Evolutionary conservation across 257 asterid species (phyloP), one percentile per base, ranked within the genome.

Genomic region (Penstemon barbatus): DNA sequence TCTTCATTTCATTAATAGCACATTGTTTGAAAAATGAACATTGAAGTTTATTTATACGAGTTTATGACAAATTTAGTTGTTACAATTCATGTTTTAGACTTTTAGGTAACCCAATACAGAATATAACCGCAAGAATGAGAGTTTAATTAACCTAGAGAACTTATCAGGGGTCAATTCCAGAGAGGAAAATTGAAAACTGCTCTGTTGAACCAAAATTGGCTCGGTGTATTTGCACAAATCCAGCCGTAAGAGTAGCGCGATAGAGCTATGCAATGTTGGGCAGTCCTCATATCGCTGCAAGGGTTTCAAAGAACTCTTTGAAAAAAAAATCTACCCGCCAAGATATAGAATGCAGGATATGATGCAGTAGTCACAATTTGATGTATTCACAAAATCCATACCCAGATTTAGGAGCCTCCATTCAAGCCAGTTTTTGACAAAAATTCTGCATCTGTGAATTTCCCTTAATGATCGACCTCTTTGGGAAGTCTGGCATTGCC

Each of bases 401-500:
- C 52, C 37, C 33, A 18, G 36, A 5, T 36, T 57, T 15, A 12
- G 48, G 78, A 67, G 40, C 39, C 8, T 42, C 43, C 53, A 36
- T 13, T 57, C 66, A 52, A 48, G 37, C 71, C 46, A 8, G 52
- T 63, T 6, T 48, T 52, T 53, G 53, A 52, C 12, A 60, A 53
- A 61, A 55, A 45, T 62, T 12, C 8, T 39, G 57, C 39, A 6
- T 57, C 0, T 11, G 37, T 46, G 46, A 10, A 38, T 53, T 52
- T 42, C 48, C 12, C 4, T 73, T 53, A 89, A 68, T 84, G 87
- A 37, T 89, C 96, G 18, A 92, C 81, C 18, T 87, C 96, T 73
- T 74, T 77, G 0, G 91, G 89, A 60, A 88, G 77, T 77, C 71
- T 73, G 43, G 88, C 85, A 63, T 81, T 89, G 74, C 97, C 96